Evolutionary conservation across 2,329 filamentous ascomycete genomes (phyloP), one percentile per base, ranked within the genome.

Genomic region (Scedosporium dehoogii): DNA sequence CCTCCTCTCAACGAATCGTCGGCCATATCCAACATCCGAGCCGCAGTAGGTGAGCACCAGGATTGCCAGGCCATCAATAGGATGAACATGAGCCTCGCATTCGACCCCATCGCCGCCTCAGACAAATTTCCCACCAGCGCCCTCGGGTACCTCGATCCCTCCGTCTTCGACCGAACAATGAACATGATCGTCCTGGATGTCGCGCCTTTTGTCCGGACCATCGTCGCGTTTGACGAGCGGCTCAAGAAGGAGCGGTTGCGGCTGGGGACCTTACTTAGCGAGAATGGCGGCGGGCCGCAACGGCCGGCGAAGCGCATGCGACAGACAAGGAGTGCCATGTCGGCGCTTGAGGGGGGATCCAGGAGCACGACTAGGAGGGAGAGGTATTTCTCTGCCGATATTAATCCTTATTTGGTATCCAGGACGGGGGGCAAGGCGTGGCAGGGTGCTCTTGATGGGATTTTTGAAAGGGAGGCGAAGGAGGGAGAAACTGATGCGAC

Each of bases 121-220:
- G 80, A 81, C 33, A 81, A 79, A 65, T 68, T 72, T 1, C 51
- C 51, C 51, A 29, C 29, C 16, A 65, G 70, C 62, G 58, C 66
- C 18, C 68, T 68, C 16, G 66, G 69, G 6, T 78, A 78, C 53
- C 78, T 91, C 1, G 83, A 85, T 41, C 80, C 88, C 0, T 92
- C 90, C 0, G 85, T 88, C 0, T 91, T 96, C 66, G 91, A 96
- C 68, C 85, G 89, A 53, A 85, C 85, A 0, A 76, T 89, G 68
- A 72, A 74, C 0, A 78, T 87, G 21, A 84, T 96, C 38, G 81
- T 84, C 0, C 76, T 87, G 12, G 94, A 99, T 66, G 79, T 97
- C 1, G 92, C 92, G 0, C 94, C 96, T 0, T 97, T 91, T 72
- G 84, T 97, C n/a, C 89, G 96, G 10, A 81, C 82, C 44, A 97